These are phyloP conservation scores for Candida glucosophila DNA, from an alignment of 1,139 yeast genomes.

Conservation along the genomic window DNA sequence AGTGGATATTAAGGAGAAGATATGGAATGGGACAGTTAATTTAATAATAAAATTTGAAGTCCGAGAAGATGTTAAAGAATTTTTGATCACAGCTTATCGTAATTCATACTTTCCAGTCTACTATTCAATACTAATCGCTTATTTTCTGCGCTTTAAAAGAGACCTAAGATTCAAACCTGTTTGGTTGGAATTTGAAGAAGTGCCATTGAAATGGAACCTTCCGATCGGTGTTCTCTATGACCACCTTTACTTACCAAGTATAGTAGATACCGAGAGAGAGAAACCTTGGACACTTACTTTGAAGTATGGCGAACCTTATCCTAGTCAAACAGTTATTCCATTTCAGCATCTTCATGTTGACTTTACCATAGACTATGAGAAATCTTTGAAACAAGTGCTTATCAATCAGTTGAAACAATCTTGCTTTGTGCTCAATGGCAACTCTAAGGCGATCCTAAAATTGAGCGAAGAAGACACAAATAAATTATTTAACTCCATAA, in stretches of 20 bases:
- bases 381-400: constrained; percentile 44
- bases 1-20: constrained; percentile 23
- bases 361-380: constrained; percentile 14
- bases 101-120: constrained; percentile 52
- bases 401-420: constrained; percentile 76
- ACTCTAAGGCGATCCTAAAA: constrained; percentile 67
- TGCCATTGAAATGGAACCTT: constrained; percentile 67
- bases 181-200: constrained; percentile 64
- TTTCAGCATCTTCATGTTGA: constrained; percentile 12
- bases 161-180: constrained; percentile 22
- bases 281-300: constrained; percentile 43
- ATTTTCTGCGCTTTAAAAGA: constrained; percentile 32
- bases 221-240: constrained; percentile 74
- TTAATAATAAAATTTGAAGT: no score
- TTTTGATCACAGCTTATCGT: constrained; percentile 24
- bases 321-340: constrained; percentile 47
- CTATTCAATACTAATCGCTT: constrained; percentile 30
- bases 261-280: constrained; percentile 1
- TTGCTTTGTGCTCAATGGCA: constrained; percentile 63
- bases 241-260: constrained; percentile 20
- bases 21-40: constrained; percentile 55
- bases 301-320: constrained; percentile 33
- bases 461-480: constrained; percentile 55
- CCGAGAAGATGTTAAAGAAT: constrained; percentile 9
- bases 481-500: constrained; percentile 47